Percentiles rank a stretch among this genome's conserved stretches.
phyloP scores from a whole-genome alignment of 768 basidiomycete species.

The Kwoniella sp. region DNA sequence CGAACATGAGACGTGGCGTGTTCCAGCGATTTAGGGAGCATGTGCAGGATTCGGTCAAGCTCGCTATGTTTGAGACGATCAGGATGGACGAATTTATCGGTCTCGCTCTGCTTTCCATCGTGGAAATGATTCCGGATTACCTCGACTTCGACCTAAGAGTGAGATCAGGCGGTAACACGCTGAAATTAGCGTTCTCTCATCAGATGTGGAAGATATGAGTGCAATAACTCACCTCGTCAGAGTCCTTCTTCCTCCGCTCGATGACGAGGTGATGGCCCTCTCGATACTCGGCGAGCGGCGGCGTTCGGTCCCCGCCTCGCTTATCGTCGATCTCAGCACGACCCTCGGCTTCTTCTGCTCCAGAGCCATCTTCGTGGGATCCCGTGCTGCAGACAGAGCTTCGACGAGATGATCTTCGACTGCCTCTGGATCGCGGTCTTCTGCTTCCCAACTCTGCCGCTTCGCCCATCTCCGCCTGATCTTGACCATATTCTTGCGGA shows the following conservation, averaged over 20 bases:
- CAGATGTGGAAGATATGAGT: no score
- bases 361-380: conserved; percentile 26
- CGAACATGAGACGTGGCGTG: conserved; percentile 41
- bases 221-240: conserved; percentile 64
- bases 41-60: conserved; percentile 34
- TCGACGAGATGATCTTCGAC: conserved; percentile 27
- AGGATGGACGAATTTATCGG: conserved; percentile 44
- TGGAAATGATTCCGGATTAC: conserved; percentile 61
- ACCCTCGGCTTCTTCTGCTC: conserved; percentile 31
- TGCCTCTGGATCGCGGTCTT: conserved; percentile 1
- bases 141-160: conserved; percentile 66
- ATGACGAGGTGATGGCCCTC: conserved; percentile 71
- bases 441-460: conserved; percentile 27
- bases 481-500: neutral
- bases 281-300: conserved; percentile 64
- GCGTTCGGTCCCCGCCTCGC: conserved; percentile 43
- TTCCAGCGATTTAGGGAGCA: conserved; percentile 39
- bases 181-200: no score
- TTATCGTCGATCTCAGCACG: conserved; percentile 31
- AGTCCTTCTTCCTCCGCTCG: conserved; percentile 65
- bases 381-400: conserved; percentile 21
- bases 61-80: conserved; percentile 41
- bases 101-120: conserved; percentile 37
- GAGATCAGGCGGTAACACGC: no score
- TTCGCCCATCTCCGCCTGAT: conserved; percentile 17